phyloP scores from a whole-genome alignment of 1,139 yeast species.

The Hemisphaericaspora xylofermentans region DNA sequence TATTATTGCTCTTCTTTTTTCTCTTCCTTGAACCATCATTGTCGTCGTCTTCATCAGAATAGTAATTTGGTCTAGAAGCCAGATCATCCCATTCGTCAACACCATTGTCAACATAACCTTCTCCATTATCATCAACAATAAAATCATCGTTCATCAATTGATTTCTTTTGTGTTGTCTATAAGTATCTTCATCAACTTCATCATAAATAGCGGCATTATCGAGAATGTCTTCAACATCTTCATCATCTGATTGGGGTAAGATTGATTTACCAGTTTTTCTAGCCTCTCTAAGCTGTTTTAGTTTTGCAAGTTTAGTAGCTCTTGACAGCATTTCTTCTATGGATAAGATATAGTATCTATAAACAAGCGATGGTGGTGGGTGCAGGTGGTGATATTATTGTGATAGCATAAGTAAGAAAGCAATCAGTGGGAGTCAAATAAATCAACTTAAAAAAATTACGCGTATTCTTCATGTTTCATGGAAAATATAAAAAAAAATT shows the following conservation, averaged over 20 bases:
- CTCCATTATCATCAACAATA: slow-evolving; percentile 90
- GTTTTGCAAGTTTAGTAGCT: slow-evolving; percentile 33
- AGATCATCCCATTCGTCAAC: slow-evolving; percentile 79
- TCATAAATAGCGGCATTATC: slow-evolving; percentile 62
- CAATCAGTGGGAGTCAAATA: no score
- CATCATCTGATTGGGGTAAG: slow-evolving; percentile 19
- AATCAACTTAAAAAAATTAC: no score
- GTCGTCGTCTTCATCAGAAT: slow-evolving; percentile 52
- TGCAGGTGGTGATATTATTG: neutral
- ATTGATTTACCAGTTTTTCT: slow-evolving; percentile 35
- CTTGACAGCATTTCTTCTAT: slow-evolving; percentile 28
- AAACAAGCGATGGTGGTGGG: neutral
- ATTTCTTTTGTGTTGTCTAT: slow-evolving; percentile 71
- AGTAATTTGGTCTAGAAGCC: slow-evolving; percentile 47
- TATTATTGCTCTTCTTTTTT: slow-evolving; percentile 27
- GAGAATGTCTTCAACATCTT: slow-evolving; percentile 16
- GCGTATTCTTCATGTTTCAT: no score
- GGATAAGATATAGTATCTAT: neutral
- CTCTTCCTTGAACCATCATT: slow-evolving; percentile 26
- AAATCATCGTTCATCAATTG: slow-evolving; percentile 87
- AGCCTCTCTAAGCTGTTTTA: slow-evolving; percentile 42
- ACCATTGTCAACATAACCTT: slow-evolving; percentile 89
- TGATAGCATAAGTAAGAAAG: no score
- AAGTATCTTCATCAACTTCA: slow-evolving; percentile 80
- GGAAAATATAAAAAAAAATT: no score